Evolutionary conservation across 2,329 filamentous ascomycete genomes (phyloP), one percentile per base, ranked within the genome.

Genomic region (Alternaria gaisen): DNA sequence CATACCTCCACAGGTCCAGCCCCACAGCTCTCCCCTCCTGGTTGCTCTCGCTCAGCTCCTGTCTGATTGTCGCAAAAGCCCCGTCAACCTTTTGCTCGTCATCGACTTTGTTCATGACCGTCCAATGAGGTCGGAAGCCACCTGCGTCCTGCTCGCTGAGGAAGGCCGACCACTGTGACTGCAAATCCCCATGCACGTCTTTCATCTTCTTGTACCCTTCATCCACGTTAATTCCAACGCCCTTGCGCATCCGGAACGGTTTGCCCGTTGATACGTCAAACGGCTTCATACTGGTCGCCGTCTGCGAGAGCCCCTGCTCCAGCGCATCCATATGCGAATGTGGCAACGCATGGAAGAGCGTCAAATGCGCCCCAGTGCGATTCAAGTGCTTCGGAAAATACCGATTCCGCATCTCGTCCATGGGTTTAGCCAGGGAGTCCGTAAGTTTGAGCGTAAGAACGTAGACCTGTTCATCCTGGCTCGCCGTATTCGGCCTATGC

Each of bases 21-120:
- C 81, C 81, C 46, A 76, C 61, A 4, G 73, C 81, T 22, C 60
- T 67, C 0, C 81, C 80, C 32, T 70, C 67, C 53, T 75, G 71
- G 4, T 69, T 69, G 28, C 76, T 67, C 38, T 72, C 67, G 14
- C 67, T 71, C 68, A 81, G 11, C 16, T 69, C 71, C 30, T 66
- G 59, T 34, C 71, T 61, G 20, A 81, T 67, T 16, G 79, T 75
- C 9, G 73, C 70, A 53, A 80, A 77, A n/a, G 80, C 77, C 18
- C 70, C 66, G 22, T 71, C 59, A 0, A 82, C 78, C 44, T 74
- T 75, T 14, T 67, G 64, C 54, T 79, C 75, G n/a, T 81, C 78
- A 40, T 80, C 76, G 3, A 81, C 80, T 63, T 82, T 83, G 58
- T 83, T 83, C 81, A 82, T 82, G 16, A 82, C 74, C 11, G 81